Conservation (phyloP, 805 yeast species). For the Ogataea nitratoaversa region DNA sequence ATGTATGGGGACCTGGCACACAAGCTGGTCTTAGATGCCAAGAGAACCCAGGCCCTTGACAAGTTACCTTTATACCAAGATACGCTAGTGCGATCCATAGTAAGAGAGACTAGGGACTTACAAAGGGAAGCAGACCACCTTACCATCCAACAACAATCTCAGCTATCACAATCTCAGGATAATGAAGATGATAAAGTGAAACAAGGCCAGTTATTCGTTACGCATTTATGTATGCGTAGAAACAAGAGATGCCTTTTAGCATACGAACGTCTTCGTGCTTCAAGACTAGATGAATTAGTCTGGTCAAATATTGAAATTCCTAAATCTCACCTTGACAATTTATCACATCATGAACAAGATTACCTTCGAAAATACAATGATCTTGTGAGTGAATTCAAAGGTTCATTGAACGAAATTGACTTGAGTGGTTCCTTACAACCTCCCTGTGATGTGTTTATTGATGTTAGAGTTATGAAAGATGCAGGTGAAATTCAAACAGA, state of each 20-base stretch:
- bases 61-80: slow-evolving; percentile 67
- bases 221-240: slow-evolving; percentile 73
- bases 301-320: slow-evolving; percentile 66
- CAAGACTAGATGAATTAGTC: slow-evolving; percentile 56
- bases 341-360: slow-evolving; percentile 77
- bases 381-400: slow-evolving; percentile 68
- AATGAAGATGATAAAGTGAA: slow-evolving; percentile 39
- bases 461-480: slow-evolving; percentile 86
- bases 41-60: slow-evolving; percentile 65
- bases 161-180: slow-evolving; percentile 16
- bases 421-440: slow-evolving; percentile 87
- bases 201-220: slow-evolving; percentile 64
- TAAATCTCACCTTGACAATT: slow-evolving; percentile 38
- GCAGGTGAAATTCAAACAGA: slow-evolving; percentile 98
- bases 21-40: slow-evolving; percentile 82
- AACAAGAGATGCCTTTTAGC: slow-evolving; percentile 89
- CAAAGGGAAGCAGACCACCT: slow-evolving; percentile 53
- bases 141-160: slow-evolving; percentile 20
- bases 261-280: slow-evolving; percentile 70
- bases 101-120: slow-evolving; percentile 67
- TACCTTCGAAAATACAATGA: slow-evolving; percentile 70
- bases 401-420: slow-evolving; percentile 77
- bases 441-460: slow-evolving; percentile 87
- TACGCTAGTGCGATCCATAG: slow-evolving; percentile 62
- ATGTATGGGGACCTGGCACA: slow-evolving; percentile 91